Evolutionary conservation across 805 yeast genomes (phyloP), one percentile per base, ranked within the genome.

Genomic region (Pichia occidentalis): DNA sequence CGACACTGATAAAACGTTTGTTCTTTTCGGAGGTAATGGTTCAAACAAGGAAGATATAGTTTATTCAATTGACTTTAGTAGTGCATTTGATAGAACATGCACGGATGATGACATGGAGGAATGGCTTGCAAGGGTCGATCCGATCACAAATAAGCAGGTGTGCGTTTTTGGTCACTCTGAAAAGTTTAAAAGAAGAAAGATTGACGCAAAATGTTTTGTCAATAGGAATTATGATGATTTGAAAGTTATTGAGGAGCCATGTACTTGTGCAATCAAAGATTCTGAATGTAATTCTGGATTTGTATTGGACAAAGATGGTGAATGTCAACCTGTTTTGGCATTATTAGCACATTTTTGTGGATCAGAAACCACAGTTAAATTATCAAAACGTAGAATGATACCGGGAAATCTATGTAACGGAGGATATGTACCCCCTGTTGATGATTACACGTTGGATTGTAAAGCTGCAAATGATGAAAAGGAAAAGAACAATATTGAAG

Each of bases 131-230:
- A 65, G 82, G 46, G 52, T 58, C 2, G 54, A 59, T 14, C 56
- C 55, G 0, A 48, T 48, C 5, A 55, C 59, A 7, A 51, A 40
- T 1, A 47, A 55, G 4, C 69, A 71, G 4, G 42, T 60, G 44
- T 85, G 95, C 63, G 64, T 83, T 14, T 65, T 70, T 60, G 95
- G 95, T 7, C 81, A 75, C 40, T 70, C 64, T 45, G 84, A 80
- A 49, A 71, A 65, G 44, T 79, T 75, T 52, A 54, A 47, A 32
- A 70, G 95, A 57, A 75, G 94, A 62, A 78, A 77, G 49, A 66
- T 67, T 32, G 73, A 69, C 31, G 72, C 88, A 1, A 53, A 75
- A 42, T 86, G 95, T 64, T 72, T 72, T 53, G 73, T 75, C 10
- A 65, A 65, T 39, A 63, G 64, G 31, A 50, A 69, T 13, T 73